A percentile compares a stretch with the other conserved stretches of the same genome.
Conservation (phyloP, 1,284 basidiomycete genomes). For the Moesziomyces sp. region DNA sequence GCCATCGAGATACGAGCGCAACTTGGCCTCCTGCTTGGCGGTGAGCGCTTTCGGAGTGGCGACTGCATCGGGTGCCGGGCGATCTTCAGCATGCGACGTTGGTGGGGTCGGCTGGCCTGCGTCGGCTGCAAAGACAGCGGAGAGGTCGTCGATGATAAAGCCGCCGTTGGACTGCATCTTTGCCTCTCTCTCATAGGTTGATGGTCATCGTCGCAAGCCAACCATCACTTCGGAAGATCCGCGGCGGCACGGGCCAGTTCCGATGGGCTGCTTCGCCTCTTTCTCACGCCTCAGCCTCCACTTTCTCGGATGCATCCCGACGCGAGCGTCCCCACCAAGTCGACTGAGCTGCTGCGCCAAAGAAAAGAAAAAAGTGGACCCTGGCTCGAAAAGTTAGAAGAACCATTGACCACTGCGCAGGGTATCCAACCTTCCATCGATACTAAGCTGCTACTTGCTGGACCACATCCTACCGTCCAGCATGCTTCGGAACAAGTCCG, state of each 20-base stretch:
- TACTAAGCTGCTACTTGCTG: not conserved
- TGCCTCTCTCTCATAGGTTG: not conserved
- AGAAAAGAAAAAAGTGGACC: not conserved
- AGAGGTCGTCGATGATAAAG: conserved; percentile 44
- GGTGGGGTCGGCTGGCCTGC: conserved; percentile 5
- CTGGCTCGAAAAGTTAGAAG: not conserved
- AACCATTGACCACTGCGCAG: too few species aligned
- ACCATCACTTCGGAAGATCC: conserved; percentile 6
- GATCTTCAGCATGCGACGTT: not conserved
- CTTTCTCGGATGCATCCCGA: not conserved
- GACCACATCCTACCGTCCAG: not conserved
- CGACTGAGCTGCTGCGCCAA: too few species aligned
- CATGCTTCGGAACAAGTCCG: not conserved
- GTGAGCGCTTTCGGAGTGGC: conserved; percentile 39
- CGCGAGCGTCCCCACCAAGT: too few species aligned
- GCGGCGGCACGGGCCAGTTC: conserved; percentile 7
- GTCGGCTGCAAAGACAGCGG: conserved; percentile 24
- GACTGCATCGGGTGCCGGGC: conserved; percentile 7
- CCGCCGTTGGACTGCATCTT: conserved; percentile 38
- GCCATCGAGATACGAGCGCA: conserved; percentile 53
- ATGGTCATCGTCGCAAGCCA: not conserved
- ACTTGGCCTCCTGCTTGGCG: conserved; percentile 51
- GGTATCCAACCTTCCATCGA: not conserved
- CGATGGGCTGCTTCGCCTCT: not conserved
- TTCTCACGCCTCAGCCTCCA: conserved; percentile 4